Evolutionary conservation across 2,329 filamentous ascomycete species (phyloP).

Genomic region (Epichloe aotearoae): DNA sequence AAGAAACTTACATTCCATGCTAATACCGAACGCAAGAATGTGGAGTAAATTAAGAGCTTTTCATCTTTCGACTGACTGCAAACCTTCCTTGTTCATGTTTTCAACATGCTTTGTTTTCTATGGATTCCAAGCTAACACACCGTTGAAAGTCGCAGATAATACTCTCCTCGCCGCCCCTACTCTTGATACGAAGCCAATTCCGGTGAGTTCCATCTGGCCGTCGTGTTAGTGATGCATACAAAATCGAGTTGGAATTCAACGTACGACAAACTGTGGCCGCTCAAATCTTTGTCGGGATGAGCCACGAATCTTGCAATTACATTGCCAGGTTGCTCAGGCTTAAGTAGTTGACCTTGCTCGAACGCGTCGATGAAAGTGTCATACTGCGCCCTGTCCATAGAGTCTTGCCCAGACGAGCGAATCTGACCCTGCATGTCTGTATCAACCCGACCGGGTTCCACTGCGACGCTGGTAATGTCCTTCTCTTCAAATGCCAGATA

Average conservation of each 20-base stretch:
- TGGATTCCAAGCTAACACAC: conserved; percentile 2
- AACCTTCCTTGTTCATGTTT: conserved; percentile 14
- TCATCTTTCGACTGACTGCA: conserved; percentile 69
- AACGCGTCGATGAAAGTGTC: conserved; percentile 56
- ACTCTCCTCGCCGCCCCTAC: conserved; percentile 5
- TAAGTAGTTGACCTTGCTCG: conserved; percentile 57
- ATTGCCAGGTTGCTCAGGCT: conserved; percentile 70
- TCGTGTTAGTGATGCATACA: conserved; percentile 9
- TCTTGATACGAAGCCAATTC: conserved; percentile 42
- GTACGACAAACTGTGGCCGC: conserved; percentile 62
- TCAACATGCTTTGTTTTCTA: conserved; percentile 11
- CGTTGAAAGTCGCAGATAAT: background rate
- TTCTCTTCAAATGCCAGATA: conserved; percentile 69
- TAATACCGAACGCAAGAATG: conserved; percentile 55
- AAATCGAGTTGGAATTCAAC: conserved; percentile 13
- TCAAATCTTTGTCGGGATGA: conserved; percentile 51
- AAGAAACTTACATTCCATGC: conserved; percentile 58
- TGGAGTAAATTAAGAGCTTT: conserved; percentile 62
- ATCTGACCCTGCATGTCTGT: conserved; percentile 85
- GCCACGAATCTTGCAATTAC: conserved; percentile 73
- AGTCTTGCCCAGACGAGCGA: conserved; percentile 41
- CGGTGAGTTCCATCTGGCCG: conserved; percentile 23
- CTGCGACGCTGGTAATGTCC: conserved; percentile 55
- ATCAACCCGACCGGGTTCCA: conserved; percentile 72
- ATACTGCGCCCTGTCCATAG: conserved; percentile 46